Conservation (phyloP, 345 rosid species). For the Murraya paniculata region DNA sequence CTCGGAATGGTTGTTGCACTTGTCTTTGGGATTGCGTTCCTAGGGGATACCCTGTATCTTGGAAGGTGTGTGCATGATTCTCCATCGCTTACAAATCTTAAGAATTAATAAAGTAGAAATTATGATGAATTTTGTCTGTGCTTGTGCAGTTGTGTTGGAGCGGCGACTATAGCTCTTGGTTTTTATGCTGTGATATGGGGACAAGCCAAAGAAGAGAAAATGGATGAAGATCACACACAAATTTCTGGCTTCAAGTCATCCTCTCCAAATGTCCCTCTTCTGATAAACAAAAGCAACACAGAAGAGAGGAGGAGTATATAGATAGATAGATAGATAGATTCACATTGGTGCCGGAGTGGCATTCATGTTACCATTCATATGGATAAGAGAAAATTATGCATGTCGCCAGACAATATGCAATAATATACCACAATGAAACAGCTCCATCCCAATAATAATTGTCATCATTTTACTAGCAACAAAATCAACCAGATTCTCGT, state of each 20-base stretch:
- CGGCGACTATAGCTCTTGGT: constrained; percentile 18
- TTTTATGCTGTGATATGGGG: constrained; percentile 44
- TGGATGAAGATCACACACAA: neutral
- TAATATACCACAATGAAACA: too few relatives aligned
- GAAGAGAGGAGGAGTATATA: neutral
- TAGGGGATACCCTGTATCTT: constrained; percentile 35
- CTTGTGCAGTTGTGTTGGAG: constrained; percentile 28
- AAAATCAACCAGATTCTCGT: too few relatives aligned
- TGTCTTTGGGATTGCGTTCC: constrained; percentile 28
- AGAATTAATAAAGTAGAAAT: neutral
- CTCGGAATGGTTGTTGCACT: constrained; percentile 35
- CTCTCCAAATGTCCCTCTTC: constrained; percentile 19
- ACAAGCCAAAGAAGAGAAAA: constrained; percentile 22
- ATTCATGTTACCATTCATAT: neutral
- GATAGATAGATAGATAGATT: neutral
- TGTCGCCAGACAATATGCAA: too few relatives aligned
- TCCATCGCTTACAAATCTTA: neutral
- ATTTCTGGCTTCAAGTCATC: neutral
- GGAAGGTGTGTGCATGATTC: constrained; percentile 22
- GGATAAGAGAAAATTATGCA: neutral
- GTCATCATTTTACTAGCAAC: too few relatives aligned
- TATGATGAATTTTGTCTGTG: neutral
- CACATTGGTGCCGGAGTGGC: too few relatives aligned
- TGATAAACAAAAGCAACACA: neutral
- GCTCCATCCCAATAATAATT: too few relatives aligned